These are phyloP conservation scores for Coemansia sp. DNA, from an alignment of 192 early-diverging fungal genomes.

Conservation along the genomic window DNA sequence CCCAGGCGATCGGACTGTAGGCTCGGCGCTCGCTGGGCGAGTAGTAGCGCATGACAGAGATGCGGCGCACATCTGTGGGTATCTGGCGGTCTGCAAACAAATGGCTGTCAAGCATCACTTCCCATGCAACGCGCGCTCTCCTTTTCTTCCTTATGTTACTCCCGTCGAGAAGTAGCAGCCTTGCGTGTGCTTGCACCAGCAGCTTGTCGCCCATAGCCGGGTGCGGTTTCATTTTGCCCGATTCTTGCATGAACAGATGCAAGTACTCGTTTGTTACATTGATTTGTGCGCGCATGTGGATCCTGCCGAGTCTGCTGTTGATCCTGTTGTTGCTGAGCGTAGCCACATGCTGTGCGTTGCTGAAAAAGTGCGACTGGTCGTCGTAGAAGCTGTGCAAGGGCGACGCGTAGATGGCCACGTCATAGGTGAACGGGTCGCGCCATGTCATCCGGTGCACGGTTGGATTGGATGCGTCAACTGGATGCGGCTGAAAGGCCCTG, in stretches of 20 bases:
- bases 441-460: conserved; percentile 1
- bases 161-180: neutral
- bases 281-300: neutral
- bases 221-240: conserved; percentile 11
- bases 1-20: conserved; percentile 9
- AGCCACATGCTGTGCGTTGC: conserved; percentile 1
- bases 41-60: conserved; percentile 10
- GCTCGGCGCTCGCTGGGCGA: conserved; percentile 13
- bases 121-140: conserved; percentile 11
- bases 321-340: neutral
- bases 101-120: conserved; percentile 13
- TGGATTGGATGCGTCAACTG: neutral
- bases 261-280: neutral
- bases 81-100: conserved; percentile 3
- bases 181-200: neutral
- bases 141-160: neutral
- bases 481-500: neutral
- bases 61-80: conserved; percentile 2
- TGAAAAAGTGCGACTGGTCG: conserved; percentile 18
- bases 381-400: conserved; percentile 12
- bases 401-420: conserved; percentile 10
- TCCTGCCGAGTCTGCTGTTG: neutral
- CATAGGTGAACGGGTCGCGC: conserved; percentile 6
- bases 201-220: conserved; percentile 14
- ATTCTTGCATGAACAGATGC: conserved; percentile 15